A percentile compares a stretch with the other conserved stretches of the same genome.
These are phyloP conservation scores for Magnaporthiopsis incrustans DNA, from an alignment of 2,329 filamentous ascomycete species.

Conservation along the genomic window DNA sequence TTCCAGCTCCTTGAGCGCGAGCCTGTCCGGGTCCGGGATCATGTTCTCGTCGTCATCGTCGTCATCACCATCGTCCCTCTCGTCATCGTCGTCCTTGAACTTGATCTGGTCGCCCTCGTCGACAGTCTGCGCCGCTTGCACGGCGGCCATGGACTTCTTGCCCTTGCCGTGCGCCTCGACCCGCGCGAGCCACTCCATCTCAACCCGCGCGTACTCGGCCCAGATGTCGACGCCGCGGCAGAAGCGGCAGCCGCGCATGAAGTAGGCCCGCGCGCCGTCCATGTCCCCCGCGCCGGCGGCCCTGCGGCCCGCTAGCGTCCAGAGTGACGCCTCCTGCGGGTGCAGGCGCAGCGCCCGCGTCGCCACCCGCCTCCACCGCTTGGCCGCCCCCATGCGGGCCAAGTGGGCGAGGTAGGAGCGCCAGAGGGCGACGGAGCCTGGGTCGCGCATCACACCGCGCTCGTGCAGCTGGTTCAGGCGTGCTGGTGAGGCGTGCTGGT, in stretches of 20 bases:
- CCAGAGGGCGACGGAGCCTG: constrained; percentile 76
- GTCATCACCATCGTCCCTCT: constrained; percentile 32
- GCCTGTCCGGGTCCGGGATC: constrained; percentile 34
- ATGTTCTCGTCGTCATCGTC: constrained; percentile 37
- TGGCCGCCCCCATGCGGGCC: constrained; percentile 56
- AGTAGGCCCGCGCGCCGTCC: constrained; percentile 73
- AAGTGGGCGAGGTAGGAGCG: constrained; percentile 83
- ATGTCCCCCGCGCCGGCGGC: constrained; percentile 80
- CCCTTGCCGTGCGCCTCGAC: constrained; percentile 47
- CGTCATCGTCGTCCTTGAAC: constrained; percentile 36
- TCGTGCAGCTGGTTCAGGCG: constrained; percentile 87
- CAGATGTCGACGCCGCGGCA: constrained; percentile 70
- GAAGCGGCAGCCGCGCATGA: constrained; percentile 83
- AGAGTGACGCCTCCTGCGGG: constrained; percentile 73
- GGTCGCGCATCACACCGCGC: constrained; percentile 75
- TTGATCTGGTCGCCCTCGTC: constrained; percentile 37
- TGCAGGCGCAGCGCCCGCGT: constrained; percentile 73
- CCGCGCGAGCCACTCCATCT: constrained; percentile 86
- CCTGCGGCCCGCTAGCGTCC: constrained; percentile 75
- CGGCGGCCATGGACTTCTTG: constrained; percentile 28
- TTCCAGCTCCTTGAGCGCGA: constrained; percentile 18
- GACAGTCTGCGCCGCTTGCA: constrained; percentile 31
- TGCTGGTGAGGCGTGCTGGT: constrained; percentile 64
- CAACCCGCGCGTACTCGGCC: constrained; percentile 83
- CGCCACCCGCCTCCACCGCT: constrained; percentile 57